These are phyloP conservation scores for Trametes gibbosa DNA, from an alignment of 768 basidiomycete genomes.

Conservation along the genomic window DNA sequence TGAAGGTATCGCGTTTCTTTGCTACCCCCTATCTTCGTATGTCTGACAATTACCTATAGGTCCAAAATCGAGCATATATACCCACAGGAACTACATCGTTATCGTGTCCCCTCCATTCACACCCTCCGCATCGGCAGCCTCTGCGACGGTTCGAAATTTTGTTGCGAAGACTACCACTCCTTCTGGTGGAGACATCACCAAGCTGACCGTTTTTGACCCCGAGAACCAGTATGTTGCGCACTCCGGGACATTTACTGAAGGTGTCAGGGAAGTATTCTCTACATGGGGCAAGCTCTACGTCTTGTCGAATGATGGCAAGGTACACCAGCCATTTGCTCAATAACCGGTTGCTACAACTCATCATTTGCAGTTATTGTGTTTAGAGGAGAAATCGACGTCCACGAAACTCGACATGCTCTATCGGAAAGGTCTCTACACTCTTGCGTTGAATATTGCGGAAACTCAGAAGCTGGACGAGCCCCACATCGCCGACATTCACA, in stretches of 20 bases:
- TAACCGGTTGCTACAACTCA: not conserved
- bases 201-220: slow-evolving; percentile 84
- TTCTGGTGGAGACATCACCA: slow-evolving; percentile 60
- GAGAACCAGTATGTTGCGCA: slow-evolving; percentile 91
- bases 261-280: slow-evolving; percentile 79
- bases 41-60: slow-evolving; percentile 39
- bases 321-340: slow-evolving; percentile 31
- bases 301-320: slow-evolving; percentile 74
- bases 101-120: slow-evolving; percentile 86
- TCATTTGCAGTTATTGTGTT: slow-evolving; percentile 50
- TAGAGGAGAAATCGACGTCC: slow-evolving; percentile 77
- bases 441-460: slow-evolving; percentile 82
- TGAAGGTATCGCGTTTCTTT: slow-evolving; percentile 58
- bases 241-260: slow-evolving; percentile 74
- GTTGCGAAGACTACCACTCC: slow-evolving; percentile 50
- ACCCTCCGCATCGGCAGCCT: slow-evolving; percentile 60
- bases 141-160: slow-evolving; percentile 74
- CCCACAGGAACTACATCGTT: slow-evolving; percentile 81
- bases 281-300: slow-evolving; percentile 82
- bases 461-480: slow-evolving; percentile 71
- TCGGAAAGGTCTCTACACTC: slow-evolving; percentile 67
- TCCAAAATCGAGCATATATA: slow-evolving; percentile 72
- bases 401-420: slow-evolving; percentile 88
- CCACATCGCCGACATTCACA: slow-evolving; percentile 84
- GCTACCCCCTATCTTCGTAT: not conserved